Evolutionary conservation across 108 stramenopile genomes (phyloP).

Genomic region (Nannochloropsis gaditana): DNA sequence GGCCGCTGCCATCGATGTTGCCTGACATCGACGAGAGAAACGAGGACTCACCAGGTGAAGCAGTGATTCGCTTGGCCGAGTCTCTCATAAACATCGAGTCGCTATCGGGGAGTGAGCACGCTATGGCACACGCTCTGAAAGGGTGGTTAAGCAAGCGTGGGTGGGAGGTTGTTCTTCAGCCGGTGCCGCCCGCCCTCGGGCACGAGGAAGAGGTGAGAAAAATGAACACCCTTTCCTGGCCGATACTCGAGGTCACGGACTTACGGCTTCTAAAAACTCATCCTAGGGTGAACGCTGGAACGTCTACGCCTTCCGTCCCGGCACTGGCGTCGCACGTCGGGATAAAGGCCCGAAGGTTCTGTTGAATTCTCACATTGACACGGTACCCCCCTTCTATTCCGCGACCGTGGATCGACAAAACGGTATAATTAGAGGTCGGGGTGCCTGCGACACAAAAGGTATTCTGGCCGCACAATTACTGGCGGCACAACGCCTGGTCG

Average conservation of each 20-base stretch:
- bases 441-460: conserved; percentile 46
- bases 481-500: conserved; percentile 43
- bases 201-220: conserved; percentile 26
- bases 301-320: background rate
- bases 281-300: conserved; percentile 7
- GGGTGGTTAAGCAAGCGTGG: conserved; percentile 31
- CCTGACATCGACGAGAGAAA: conserved; percentile 13
- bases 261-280: background rate
- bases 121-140: conserved; percentile 37
- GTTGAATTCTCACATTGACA: conserved; percentile 51
- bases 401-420: conserved; percentile 23
- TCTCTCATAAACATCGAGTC: conserved; percentile 40
- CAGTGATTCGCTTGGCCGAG: conserved; percentile 30
- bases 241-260: background rate
- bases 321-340: background rate
- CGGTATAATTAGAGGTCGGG: conserved; percentile 39
- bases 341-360: conserved; percentile 37
- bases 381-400: conserved; percentile 25
- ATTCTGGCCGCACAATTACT: conserved; percentile 29
- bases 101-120: conserved; percentile 44
- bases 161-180: conserved; percentile 40
- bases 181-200: conserved; percentile 27
- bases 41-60: background rate
- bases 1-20: background rate
- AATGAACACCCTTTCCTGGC: conserved; percentile 19